These are phyloP conservation scores for Coniochaeta hoffmannii DNA, from an alignment of 2,329 filamentous ascomycete genomes.

Conservation along the genomic window DNA sequence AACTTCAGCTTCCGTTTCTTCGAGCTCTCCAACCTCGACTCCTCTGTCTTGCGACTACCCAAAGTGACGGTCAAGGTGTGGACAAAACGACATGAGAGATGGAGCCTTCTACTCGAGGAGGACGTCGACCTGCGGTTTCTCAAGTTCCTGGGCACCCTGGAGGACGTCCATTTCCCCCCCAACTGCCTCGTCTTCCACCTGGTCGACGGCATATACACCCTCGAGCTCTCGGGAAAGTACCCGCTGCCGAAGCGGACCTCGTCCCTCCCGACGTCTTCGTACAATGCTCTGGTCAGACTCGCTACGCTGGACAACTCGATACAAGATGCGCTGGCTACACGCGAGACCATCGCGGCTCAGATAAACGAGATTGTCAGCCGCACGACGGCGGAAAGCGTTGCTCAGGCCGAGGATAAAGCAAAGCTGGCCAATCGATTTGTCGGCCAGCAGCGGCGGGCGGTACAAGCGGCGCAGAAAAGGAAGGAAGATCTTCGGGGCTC, in stretches of 20 bases:
- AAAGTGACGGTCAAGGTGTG: constrained; percentile 65
- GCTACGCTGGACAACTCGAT: constrained; percentile 86
- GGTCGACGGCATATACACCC: constrained; percentile 77
- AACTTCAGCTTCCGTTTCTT: constrained; percentile 89
- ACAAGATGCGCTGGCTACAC: constrained; percentile 77
- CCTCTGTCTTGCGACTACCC: constrained; percentile 58
- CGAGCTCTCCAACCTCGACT: constrained; percentile 58
- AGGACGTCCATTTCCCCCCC: constrained; percentile 63
- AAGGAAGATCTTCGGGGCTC: constrained; percentile 62
- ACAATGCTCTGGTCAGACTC: constrained; percentile 80
- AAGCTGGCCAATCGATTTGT: constrained; percentile 47
- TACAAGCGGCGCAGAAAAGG: constrained; percentile 54
- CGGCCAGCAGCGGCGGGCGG: constrained; percentile 54
- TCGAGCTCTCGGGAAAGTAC: constrained; percentile 53
- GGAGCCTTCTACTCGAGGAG: constrained; percentile 62
- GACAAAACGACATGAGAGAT: constrained; percentile 52
- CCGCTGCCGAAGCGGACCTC: constrained; percentile 46
- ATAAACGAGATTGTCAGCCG: constrained; percentile 55
- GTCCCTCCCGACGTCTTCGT: constrained; percentile 62
- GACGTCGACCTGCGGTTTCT: constrained; percentile 63
- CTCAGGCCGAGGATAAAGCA: constrained; percentile 41
- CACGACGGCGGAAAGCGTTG: constrained; percentile 26
- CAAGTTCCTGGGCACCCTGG: constrained; percentile 70
- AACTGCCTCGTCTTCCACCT: constrained; percentile 86
- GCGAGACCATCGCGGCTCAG: constrained; percentile 66